phyloP scores from a whole-genome alignment of 2,329 filamentous ascomycete genomes.

The Trichoderma sp. region DNA sequence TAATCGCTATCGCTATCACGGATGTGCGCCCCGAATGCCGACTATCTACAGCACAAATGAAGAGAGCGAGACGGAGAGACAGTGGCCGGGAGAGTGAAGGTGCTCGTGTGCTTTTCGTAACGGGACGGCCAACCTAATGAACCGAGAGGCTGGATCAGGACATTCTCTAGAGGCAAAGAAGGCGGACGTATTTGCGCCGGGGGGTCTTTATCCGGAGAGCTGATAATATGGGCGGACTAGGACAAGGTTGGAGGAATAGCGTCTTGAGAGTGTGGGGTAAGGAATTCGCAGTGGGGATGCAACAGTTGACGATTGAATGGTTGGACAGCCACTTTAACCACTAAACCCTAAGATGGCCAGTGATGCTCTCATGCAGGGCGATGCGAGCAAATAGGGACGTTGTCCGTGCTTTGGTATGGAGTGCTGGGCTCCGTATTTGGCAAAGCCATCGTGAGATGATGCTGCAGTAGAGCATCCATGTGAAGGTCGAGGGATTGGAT shows the following conservation, averaged over 20 bases:
- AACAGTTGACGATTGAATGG: neutral
- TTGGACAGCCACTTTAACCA: neutral
- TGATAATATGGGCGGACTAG: neutral
- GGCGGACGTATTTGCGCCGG: conserved; percentile 1
- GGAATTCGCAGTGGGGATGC: neutral
- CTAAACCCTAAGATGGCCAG: conserved; percentile 1
- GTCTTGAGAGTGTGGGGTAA: conserved; percentile 12
- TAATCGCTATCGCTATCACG: neutral
- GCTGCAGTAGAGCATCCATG: neutral
- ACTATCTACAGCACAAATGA: neutral
- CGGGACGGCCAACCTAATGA: neutral
- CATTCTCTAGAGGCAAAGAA: neutral
- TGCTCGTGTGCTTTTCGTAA: neutral
- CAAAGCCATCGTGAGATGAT: neutral
- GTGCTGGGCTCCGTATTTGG: neutral
- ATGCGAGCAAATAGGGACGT: neutral
- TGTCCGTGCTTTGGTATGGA: neutral
- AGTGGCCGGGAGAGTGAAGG: neutral
- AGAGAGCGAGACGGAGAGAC: neutral
- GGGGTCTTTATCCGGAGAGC: conserved; percentile 16
- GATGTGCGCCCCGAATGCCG: neutral
- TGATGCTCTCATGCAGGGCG: neutral
- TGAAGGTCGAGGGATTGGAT: neutral
- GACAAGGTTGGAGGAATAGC: conserved; percentile 12
- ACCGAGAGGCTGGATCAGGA: neutral